Evolutionary conservation across 2,329 filamentous ascomycete species (phyloP).

Genomic region (Chaetoscypha palmicola): DNA sequence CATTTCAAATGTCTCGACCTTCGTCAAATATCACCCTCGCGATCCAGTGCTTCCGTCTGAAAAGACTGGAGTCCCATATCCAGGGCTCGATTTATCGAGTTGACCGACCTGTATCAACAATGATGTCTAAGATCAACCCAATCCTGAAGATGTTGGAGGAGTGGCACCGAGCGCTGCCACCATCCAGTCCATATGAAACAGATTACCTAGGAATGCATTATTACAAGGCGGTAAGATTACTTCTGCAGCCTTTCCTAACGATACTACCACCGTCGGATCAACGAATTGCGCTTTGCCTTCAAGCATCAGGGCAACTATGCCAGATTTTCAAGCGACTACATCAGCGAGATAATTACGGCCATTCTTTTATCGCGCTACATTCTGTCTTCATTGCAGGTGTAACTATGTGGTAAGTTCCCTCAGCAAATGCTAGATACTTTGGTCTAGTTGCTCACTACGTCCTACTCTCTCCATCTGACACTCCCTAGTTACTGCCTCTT

Average conservation of each 20-base stretch:
- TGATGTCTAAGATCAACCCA: constrained; percentile 41
- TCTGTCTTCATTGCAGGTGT: constrained; percentile 38
- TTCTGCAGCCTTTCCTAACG: constrained; percentile 44
- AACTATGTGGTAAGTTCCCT: constrained; percentile 29
- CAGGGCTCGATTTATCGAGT: constrained; percentile 46
- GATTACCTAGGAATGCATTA: constrained; percentile 45
- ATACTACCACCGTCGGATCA: constrained; percentile 39
- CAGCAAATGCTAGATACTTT: too few species aligned
- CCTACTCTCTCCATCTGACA: too few species aligned
- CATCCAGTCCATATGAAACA: constrained; percentile 30
- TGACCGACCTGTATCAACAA: constrained; percentile 37
- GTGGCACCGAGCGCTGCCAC: constrained; percentile 37
- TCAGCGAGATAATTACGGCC: constrained; percentile 35
- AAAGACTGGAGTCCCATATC: constrained; percentile 42
- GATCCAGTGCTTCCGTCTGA: constrained; percentile 39
- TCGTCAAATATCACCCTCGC: constrained; percentile 35
- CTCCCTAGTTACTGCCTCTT: constrained; percentile 24
- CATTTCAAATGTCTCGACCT: constrained; percentile 27
- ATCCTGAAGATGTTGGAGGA: constrained; percentile 40
- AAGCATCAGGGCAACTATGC: constrained; percentile 36
- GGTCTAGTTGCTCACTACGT: too few species aligned
- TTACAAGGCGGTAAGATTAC: constrained; percentile 41
- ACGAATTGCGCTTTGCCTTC: constrained; percentile 38
- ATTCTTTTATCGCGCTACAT: constrained; percentile 38
- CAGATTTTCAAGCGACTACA: constrained; percentile 38